These are phyloP conservation scores for Xylaria telfairii DNA, from an alignment of 495 filamentous ascomycete species.

Conservation along the genomic window DNA sequence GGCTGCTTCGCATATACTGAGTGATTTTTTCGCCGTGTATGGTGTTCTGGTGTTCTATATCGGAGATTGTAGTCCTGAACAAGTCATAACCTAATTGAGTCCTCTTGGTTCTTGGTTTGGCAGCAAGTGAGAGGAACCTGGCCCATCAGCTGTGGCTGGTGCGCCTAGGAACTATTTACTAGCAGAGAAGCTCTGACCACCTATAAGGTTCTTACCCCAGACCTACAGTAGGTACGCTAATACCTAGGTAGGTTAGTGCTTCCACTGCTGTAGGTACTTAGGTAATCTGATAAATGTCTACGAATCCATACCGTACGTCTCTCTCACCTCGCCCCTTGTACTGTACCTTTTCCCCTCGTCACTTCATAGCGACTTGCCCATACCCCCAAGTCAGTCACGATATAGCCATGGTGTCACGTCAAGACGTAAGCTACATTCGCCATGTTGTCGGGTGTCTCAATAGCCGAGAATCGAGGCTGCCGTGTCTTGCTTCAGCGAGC, in stretches of 20 bases:
- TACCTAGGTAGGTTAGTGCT: constrained; percentile 10
- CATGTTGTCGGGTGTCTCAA: constrained; percentile 28
- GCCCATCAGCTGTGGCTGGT: background rate
- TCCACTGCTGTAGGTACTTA: background rate
- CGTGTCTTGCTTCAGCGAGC: constrained; percentile 24
- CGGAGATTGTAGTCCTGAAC: constrained; percentile 12
- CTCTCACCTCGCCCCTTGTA: background rate
- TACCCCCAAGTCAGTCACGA: background rate
- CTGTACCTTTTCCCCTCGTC: background rate
- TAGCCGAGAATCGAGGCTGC: constrained; percentile 22
- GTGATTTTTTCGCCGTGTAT: background rate
- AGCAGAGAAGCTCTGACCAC: constrained; percentile 7
- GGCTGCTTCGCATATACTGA: background rate
- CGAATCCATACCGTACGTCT: too few species aligned
- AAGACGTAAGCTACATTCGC: background rate
- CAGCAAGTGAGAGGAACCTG: background rate
- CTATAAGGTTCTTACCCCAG: constrained; percentile 10
- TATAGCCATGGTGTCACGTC: background rate
- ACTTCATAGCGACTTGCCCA: background rate
- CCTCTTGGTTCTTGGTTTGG: background rate
- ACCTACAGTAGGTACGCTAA: constrained; percentile 1
- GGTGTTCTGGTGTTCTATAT: background rate
- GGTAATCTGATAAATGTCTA: too few species aligned
- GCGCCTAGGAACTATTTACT: background rate
- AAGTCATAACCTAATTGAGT: constrained; percentile 1